phyloP scores from a whole-genome alignment of 192 early-diverging fungal species.

The Coemansia sp. region DNA sequence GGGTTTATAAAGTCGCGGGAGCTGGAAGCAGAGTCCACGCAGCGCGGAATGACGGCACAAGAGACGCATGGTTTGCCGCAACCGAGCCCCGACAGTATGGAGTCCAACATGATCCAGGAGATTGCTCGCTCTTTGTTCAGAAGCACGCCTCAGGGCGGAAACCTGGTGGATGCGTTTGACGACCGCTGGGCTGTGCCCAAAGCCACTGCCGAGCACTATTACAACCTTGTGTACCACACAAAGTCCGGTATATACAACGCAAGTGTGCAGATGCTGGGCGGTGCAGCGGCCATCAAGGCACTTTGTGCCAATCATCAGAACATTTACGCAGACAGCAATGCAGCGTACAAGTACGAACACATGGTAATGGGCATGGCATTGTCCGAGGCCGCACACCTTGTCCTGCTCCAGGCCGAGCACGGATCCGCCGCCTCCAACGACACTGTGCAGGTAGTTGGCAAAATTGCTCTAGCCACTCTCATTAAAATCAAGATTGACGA shows the following conservation, averaged over 20 bases:
- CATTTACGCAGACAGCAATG: not conserved
- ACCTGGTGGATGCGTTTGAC: conserved; percentile 26
- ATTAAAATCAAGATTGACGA: conserved; percentile 47
- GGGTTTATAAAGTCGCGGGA: conserved; percentile 8
- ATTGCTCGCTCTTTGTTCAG: not conserved
- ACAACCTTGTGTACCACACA: conserved; percentile 26
- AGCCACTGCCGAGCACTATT: conserved; percentile 30
- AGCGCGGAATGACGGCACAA: not conserved
- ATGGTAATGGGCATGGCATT: conserved; percentile 27
- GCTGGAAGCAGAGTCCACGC: not conserved
- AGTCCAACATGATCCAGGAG: not conserved
- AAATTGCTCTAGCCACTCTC: conserved; percentile 31
- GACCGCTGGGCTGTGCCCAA: conserved; percentile 23
- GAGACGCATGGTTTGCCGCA: not conserved
- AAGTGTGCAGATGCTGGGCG: conserved; percentile 25
- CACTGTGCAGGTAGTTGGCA: conserved; percentile 26
- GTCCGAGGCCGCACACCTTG: conserved; percentile 21
- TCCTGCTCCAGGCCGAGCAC: conserved; percentile 17
- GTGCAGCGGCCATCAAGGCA: conserved; percentile 31
- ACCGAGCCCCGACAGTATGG: not conserved
- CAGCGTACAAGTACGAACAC: conserved; percentile 18
- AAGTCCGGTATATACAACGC: conserved; percentile 20
- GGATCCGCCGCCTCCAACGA: conserved; percentile 17
- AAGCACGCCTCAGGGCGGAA: not conserved
- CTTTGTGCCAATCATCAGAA: conserved; percentile 10